Base-by-base conservation (phyloP, 163 green algal genomes). In the Coccomyxa subellipsoidea region DNA sequence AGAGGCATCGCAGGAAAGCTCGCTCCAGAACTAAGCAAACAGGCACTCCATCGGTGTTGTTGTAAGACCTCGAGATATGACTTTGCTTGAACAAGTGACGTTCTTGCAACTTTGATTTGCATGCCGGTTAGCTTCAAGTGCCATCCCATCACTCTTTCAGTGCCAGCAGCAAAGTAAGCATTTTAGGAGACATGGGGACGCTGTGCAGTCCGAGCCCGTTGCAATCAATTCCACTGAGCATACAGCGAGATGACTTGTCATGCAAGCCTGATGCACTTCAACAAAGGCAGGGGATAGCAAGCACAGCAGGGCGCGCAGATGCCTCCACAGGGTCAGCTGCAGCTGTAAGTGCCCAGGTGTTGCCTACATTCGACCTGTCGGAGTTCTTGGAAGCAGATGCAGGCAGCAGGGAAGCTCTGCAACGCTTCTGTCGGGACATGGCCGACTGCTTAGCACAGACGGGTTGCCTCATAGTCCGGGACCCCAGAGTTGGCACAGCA, bases 401-500 rank as follows among this genome's bases (percentile, higher is more conserved):
- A 59, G 47, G 47, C 47, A 18, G 39, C 39, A 54, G 47, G 23
- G 47, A 59, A 18, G 47, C 21, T 59, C 47, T 59, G 0, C 47
- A 18, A 7, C 47, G 23, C 15, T 53, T 78, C 27, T 78, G 72
- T 40, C 1, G 27, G 36, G 72, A 73, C 37, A 66, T 92, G 47
- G 84, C 89, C 0, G 8, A 15, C 29, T 87, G 82, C 72, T 47
- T 92, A 34, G 37, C 37, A 25, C 21, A 80, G 25, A 89, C 84
- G 0, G 89, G 89, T 0, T 90, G 86, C 76, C 54, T 86, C 23
- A 72, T 90, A 4, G 87, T 95, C 4, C 84, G 88, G n/a, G 93
- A 96, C 84, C 90, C 89, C 0, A 88, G 93, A 0, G 90, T 94
- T 1, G 36, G 81, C 15, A 34, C 53, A 1, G 81, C 70, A 3